These are phyloP conservation scores for Geranium rotundifolium DNA, from an alignment of 345 rosid genomes.

Conservation along the genomic window DNA sequence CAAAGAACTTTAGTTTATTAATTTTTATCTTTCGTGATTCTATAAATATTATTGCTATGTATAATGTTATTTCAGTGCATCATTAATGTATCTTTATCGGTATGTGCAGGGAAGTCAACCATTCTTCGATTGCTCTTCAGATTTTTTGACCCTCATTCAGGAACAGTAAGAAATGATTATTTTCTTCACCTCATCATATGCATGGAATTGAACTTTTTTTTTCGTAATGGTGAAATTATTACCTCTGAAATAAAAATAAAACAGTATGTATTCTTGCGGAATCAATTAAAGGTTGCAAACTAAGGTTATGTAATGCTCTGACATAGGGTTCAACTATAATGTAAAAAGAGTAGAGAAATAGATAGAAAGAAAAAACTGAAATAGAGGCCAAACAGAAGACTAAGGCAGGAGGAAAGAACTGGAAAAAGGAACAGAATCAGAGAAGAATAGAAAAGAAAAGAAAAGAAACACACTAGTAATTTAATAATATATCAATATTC, in stretches of 20 bases:
- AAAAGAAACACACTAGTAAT: background rate
- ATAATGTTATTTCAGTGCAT: conserved; percentile 3
- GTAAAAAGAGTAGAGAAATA: background rate
- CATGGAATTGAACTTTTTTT: too few relatives aligned
- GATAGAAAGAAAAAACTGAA: background rate
- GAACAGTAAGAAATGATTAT: conserved; percentile 49
- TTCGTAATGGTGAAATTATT: background rate
- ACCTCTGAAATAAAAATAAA: background rate
- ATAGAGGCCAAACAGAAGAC: background rate
- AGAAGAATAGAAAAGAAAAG: background rate
- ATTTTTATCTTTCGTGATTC: background rate
- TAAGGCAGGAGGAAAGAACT: background rate
- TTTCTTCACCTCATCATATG: background rate
- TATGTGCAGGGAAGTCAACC: conserved; percentile 87
- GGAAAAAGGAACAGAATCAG: background rate
- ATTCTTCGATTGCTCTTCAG: conserved; percentile 87
- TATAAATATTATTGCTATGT: background rate
- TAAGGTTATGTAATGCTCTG: background rate
- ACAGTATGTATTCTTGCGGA: background rate
- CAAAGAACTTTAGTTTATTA: too few relatives aligned
- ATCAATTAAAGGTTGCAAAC: background rate
- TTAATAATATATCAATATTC: background rate
- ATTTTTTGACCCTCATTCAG: conserved; percentile 66
- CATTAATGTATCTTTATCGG: conserved; percentile 18
- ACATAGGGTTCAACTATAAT: background rate